Evolutionary conservation across 495 filamentous ascomycete genomes (phyloP), one percentile per base, ranked within the genome.

Genomic region (Collariella sp.): DNA sequence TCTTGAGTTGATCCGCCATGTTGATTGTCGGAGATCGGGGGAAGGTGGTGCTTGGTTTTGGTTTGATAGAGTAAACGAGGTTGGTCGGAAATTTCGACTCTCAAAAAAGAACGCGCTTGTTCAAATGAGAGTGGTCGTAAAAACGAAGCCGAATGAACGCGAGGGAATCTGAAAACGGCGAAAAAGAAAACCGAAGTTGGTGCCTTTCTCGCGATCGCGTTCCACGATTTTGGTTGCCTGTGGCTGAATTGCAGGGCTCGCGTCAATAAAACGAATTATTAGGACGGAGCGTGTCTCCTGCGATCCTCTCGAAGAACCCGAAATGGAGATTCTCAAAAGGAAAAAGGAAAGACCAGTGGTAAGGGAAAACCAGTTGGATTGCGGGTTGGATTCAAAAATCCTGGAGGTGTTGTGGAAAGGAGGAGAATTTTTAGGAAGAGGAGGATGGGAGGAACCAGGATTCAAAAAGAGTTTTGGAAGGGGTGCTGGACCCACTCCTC

Each of bases 1-100:
- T 98, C 74, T 95, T 89, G 61, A 98, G 83, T 75, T 94, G 84
- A 71, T 96, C 90, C 71, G 93, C 91, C 93, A 97, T 97, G 61
- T 67, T 76, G 66, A 59, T 51, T 26, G 33, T 61, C 13, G 49
- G 24, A 42, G 39, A 16, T 57, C 44, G 50, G 23, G 34, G 46
- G 50, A 36, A 50, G 46, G 24, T 7, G 33, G 50, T 23, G 36
- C 54, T 41, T 50, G 59, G 23, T 51, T 54, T 44, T 46, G 53
- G 31, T 52, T 43, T 56, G 23, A 46, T 60, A 40, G 55, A 29
- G 44, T 31, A 31, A 9, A 31, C 26, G 26, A 31, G n/a, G 43
- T 24, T 19, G 34, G 31, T 59, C 53, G 54, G 16, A 34, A 2
- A 12, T 55, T 61, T 62, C 50, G 49, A 57, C 69, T 69, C 69